These are phyloP conservation scores for Raphanus hybrid DNA, from an alignment of 441 rosid genomes.

Conservation along the genomic window DNA sequence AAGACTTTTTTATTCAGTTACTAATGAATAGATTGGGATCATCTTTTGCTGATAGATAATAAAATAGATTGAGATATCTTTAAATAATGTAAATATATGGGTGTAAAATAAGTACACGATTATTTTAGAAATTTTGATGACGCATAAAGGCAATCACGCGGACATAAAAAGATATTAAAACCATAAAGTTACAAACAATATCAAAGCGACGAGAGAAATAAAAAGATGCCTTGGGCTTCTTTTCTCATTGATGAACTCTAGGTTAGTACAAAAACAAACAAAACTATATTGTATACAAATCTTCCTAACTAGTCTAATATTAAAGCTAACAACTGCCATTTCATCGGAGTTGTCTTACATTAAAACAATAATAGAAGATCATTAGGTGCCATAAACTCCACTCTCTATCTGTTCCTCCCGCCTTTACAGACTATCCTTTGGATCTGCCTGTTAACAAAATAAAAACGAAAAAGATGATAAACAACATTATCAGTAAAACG, in stretches of 20 bases:
- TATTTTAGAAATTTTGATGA: slow-evolving; percentile 10
- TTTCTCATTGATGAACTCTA: slow-evolving; percentile 26
- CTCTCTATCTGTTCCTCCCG: slow-evolving; percentile 17
- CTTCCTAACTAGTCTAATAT: slow-evolving; percentile 8
- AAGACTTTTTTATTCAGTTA: not conserved
- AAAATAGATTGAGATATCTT: slow-evolving; percentile 1
- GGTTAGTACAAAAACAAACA: not conserved
- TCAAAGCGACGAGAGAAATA: not conserved
- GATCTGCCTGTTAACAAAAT: slow-evolving; percentile 28
- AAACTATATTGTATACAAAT: slow-evolving; percentile 16
- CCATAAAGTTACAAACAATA: not conserved
- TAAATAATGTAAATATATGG: slow-evolving; percentile 5
- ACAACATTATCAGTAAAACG: slow-evolving; percentile 26
- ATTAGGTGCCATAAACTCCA: slow-evolving; percentile 4
- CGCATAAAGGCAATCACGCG: slow-evolving; percentile 20
- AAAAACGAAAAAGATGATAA: not conserved
- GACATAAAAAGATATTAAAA: not conserved
- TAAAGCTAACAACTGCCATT: slow-evolving; percentile 26
- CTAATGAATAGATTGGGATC: not conserved
- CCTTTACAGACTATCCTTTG: slow-evolving; percentile 31
- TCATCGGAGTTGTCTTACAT: slow-evolving; percentile 28
- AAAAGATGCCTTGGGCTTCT: slow-evolving; percentile 34
- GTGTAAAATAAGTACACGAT: not conserved
- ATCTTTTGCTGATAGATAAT: not conserved
- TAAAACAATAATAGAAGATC: not conserved